Evolutionary conservation across 2,329 filamentous ascomycete genomes (phyloP), one percentile per base, ranked within the genome.

Genomic region (Monosporascus sp.): DNA sequence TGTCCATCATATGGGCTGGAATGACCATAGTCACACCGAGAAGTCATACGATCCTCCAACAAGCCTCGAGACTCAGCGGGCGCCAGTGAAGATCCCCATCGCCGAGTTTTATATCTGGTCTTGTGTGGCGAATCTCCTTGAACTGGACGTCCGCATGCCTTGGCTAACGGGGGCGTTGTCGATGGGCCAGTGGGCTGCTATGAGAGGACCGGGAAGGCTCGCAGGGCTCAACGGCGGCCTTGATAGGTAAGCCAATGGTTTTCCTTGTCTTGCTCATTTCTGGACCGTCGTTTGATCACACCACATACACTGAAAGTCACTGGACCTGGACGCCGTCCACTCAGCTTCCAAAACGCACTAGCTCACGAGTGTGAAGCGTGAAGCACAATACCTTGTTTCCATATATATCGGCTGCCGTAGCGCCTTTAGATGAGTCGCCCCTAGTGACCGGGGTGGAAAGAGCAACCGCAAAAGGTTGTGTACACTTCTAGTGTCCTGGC

Each of bases 111-210:
- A 82, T 63, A 68, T 90, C 50, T 96, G 89, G 85, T 77, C 84
- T 63, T 89, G 88, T 71, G 69, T 87, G 52, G 85, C 84, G 57
- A 85, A 83, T 68, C 71, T 96, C 57, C 72, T 91, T 61, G 85
- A 91, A 75, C 72, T 96, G 66, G 79, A 87, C 60, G 71, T 76
- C 59, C 88, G 90, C 70, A 96, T 96, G 90, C 93, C 93, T 58
- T 97, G 93, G 93, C 80, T 96, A 52, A 80, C 79, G 66, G 90
- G 90, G 66, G 75, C 82, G 61, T 69, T 94, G 55, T 88, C 88
- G 53, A 81, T 96, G 70, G 69, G 87, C 60, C 90, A 94, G 72
- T 86, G 88, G 77, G 78, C 84, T 60, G 79, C 85, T 64, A 72
- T 93, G 65, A 76, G 78, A 64, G 90, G 91, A 24, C 89, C 89